Evolutionary conservation across 805 yeast genomes (phyloP).

Genomic region (Starmerella floris): DNA sequence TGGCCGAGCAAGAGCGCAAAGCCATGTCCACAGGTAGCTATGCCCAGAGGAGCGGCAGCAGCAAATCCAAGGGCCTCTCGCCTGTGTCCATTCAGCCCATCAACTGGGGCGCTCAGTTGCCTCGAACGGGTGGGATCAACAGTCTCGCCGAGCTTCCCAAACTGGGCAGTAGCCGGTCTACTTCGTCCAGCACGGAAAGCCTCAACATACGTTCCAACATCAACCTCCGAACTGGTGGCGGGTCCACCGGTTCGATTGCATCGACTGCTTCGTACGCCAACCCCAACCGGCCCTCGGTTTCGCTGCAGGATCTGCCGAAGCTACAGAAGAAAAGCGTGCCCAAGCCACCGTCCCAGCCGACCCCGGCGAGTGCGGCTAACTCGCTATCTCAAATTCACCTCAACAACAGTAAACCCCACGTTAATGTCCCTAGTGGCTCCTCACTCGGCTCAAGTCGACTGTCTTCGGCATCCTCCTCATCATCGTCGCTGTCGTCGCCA

Average conservation of each 20-base stretch:
- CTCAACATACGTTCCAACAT: not conserved
- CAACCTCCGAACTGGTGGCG: not conserved
- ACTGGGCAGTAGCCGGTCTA: constrained; percentile 9
- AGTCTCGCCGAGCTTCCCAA: constrained; percentile 13
- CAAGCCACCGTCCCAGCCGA: not conserved
- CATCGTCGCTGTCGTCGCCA: not conserved
- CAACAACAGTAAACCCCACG: not conserved
- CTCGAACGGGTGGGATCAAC: constrained; percentile 3
- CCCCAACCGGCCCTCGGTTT: constrained; percentile 4
- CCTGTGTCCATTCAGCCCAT: constrained; percentile 2
- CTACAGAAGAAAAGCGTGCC: not conserved
- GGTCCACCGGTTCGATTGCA: not conserved
- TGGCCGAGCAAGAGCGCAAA: not conserved
- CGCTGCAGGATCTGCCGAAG: not conserved
- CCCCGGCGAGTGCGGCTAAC: not conserved
- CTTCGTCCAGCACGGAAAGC: not conserved
- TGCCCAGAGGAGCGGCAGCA: not conserved
- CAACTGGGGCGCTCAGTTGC: constrained; percentile 12
- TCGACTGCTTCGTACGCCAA: not conserved
- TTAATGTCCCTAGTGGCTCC: not conserved
- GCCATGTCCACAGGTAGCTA: not conserved
- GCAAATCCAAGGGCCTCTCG: constrained; percentile 1
- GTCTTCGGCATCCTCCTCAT: not conserved
- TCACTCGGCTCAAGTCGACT: not conserved
- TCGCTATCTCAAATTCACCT: not conserved